phyloP scores from a whole-genome alignment of 192 early-diverging fungal genomes.

The Rhizoclosmatium globosum region DNA sequence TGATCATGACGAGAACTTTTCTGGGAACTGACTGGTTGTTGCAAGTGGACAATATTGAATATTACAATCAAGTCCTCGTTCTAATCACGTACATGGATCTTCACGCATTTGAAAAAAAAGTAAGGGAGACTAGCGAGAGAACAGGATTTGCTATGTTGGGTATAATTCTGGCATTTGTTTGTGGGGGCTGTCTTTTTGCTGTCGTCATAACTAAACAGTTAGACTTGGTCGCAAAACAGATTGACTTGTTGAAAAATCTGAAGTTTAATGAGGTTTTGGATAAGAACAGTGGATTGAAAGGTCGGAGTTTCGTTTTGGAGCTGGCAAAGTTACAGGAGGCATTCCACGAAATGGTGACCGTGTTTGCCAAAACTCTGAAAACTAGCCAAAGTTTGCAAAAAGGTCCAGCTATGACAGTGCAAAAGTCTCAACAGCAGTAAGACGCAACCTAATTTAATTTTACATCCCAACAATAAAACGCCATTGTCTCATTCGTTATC shows the following conservation, averaged over 20 bases:
- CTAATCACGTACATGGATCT: too few species aligned
- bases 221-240: slow-evolving; percentile 4
- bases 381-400: neutral
- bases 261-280: slow-evolving; percentile 24
- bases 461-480: too few species aligned
- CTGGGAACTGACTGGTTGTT: too few species aligned
- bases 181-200: slow-evolving; percentile 15
- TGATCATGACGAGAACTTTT: too few species aligned
- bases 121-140: too few species aligned
- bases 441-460: too few species aligned
- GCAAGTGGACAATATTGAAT: too few species aligned
- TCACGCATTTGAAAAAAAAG: too few species aligned
- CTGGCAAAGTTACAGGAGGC: slow-evolving; percentile 4
- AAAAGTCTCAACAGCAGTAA: too few species aligned
- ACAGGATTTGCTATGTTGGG: neutral
- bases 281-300: slow-evolving; percentile 12
- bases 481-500: too few species aligned
- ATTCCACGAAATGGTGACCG: slow-evolving; percentile 20
- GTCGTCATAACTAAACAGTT: slow-evolving; percentile 7
- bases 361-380: slow-evolving; percentile 9
- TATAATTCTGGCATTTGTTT: slow-evolving; percentile 8
- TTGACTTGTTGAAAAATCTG: slow-evolving; percentile 18
- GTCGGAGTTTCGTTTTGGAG: slow-evolving; percentile 14
- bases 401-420: too few species aligned
- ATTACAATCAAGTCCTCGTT: too few species aligned